Evolutionary conservation across 73 alveolate species (phyloP), one percentile per base, ranked within the genome.

Genomic region (Paramecium pentaurelia): DNA sequence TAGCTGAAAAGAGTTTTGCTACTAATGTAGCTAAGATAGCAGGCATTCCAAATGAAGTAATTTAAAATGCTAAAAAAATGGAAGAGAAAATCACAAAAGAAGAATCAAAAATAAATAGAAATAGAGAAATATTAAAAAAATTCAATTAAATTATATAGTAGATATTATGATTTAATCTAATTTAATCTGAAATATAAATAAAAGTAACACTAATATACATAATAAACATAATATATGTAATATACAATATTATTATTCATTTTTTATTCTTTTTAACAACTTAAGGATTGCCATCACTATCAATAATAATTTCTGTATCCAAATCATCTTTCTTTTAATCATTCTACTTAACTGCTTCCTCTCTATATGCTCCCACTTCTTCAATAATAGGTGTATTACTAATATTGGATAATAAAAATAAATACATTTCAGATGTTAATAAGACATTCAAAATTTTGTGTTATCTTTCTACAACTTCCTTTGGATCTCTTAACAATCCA

Each of bases 1-100:
- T 84, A 18, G 97, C 99, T 58, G 97, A 98, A n/a, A 94, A 97
- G 95, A 94, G 96, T 58, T 95, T 93, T 68, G 98, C 96, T 40
- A 51, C 95, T 7, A 95, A 93, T 85, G 96, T 95, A 1, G 99
- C 99, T 6, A 91, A 97, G 80, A 89, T 96, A 71, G 99, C 99
- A 36, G 99, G 99, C n/a, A 94, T 98, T 10, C 98, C 98, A 16
- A 95, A 93, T 34, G 60, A 89, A 49, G 93, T 97, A 5, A 40
- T 95, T 18, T 80, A 92, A 18, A 60, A 18, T 14, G 98, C 98
- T 10, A 92, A 92, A 30, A 38, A 58, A 14, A 64, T 85, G 58
- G 96, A 91, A 18, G 38, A 88, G 11, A 30, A 88, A n/a, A 93
- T 86, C 20, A 85, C 71, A 54, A 70, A 84, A 18, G 95, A 90